These are phyloP conservation scores for Endogone sp. DNA, from an alignment of 192 early-diverging fungal genomes.

Conservation along the genomic window DNA sequence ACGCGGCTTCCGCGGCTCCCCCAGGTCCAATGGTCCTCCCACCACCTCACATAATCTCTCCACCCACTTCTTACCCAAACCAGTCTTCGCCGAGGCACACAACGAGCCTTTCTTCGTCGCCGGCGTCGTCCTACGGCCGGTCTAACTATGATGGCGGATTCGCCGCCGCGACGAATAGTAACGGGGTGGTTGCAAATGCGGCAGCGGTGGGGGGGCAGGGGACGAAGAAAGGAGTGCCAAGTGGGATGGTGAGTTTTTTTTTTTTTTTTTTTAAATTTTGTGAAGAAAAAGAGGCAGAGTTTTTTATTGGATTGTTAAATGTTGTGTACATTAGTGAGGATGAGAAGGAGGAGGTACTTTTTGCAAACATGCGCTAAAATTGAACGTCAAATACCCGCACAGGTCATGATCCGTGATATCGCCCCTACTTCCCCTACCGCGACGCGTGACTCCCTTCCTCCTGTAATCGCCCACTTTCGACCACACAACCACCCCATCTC, in stretches of 20 bases:
- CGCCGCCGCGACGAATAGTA: background rate
- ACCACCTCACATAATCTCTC: background rate
- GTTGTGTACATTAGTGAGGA: too few species aligned
- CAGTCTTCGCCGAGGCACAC: background rate
- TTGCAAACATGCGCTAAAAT: too few species aligned
- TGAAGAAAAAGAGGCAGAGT: background rate
- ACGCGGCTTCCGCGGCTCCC: conserved; percentile 8
- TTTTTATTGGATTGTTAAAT: background rate
- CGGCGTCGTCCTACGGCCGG: background rate
- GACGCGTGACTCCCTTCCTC: conserved; percentile 21
- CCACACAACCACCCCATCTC: conserved; percentile 67
- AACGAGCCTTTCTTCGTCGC: background rate
- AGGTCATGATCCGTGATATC: conserved; percentile 53
- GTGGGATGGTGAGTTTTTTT: background rate
- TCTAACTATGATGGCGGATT: background rate
- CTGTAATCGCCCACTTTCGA: conserved; percentile 64
- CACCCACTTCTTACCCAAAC: background rate
- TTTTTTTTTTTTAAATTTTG: background rate
- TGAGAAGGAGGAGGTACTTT: too few species aligned
- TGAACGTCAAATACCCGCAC: too few species aligned
- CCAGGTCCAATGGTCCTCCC: background rate
- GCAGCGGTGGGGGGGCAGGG: too few species aligned
- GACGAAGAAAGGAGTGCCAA: background rate
- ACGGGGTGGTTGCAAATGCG: background rate
- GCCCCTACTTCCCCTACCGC: conserved; percentile 5